Base-by-base conservation (phyloP, 768 basidiomycete genomes). In the Naganishia vishniacii region DNA sequence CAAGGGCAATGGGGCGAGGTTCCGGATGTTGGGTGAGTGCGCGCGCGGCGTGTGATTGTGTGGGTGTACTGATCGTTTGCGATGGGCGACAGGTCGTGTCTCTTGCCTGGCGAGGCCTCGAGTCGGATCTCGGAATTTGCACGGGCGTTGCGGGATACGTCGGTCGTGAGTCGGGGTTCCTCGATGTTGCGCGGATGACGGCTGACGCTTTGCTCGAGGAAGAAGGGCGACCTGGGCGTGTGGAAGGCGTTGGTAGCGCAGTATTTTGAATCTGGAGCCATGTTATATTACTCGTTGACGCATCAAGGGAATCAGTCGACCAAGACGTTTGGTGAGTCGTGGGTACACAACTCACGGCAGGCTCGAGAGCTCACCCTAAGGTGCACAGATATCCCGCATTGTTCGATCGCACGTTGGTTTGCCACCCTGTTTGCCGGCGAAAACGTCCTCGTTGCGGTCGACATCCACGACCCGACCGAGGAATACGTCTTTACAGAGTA, bases 231-330 rank as follows among this genome's bases (percentile, higher is more conserved):
- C 23, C 32, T 37, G 37, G 37, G 4, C 18, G 34, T 40, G 37
- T 56, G 53, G 53, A 41, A 26, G 12, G 7, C 6, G 20, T 29
- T 56, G 31, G 53, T 56, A 2, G 31, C 12, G 20, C 53, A 40
- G 37, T 34, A 37, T 26, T 56, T 56, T 25, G 20, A 23, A 20
- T 20, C 26, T 18, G 53, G 53, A 6, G 4, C 34, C 11, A 25
- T 56, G 53, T 11, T 56, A 20, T 37, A 56, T 56, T 56, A 56
- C n/a, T 18, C 20, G 32, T 26, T 56, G 53, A 40, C 34, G 20
- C 53, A 56, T 56, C 53, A 56, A 29, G 53, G 53, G 23, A 56
- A 56, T 37, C 20, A 40, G 53, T 37, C 53, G 34, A 56, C n/a
- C 9, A 56, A 56, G 37, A 40, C 34, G 32, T 56, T 56, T 26